Percentiles rank a stretch among this genome's conserved stretches.
Conservation (phyloP, 2,329 filamentous ascomycete species). For the Plectosphaerella sp. region DNA sequence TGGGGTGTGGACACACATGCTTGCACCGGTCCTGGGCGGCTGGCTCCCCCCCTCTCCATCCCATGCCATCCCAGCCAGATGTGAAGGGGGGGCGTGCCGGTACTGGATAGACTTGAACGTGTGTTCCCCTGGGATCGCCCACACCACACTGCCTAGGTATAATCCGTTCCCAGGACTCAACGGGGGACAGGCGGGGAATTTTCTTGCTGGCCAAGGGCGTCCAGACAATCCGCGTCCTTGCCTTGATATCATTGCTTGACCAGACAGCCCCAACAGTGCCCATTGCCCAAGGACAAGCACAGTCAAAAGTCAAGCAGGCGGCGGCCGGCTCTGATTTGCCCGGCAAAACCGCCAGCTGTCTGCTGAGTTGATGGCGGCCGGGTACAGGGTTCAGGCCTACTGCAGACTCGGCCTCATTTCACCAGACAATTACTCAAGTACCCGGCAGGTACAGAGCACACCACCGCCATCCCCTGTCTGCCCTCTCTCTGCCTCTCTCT, state of each 20-base stretch:
- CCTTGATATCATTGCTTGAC: no score
- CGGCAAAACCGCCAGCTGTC: no score
- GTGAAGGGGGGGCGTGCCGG: background rate
- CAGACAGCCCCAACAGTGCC: no score
- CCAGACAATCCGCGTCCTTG: no score
- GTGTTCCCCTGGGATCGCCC: no score
- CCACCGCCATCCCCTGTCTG: no score
- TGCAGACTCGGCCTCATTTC: slow-evolving; percentile 1
- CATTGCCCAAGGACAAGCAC: background rate
- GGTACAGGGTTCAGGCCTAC: slow-evolving; percentile 1
- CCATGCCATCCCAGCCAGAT: background rate
- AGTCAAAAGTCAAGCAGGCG: background rate
- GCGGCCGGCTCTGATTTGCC: no score
- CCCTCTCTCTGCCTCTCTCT: background rate
- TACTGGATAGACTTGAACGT: no score
- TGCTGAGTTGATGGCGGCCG: background rate
- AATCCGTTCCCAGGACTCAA: background rate
- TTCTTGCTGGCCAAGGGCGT: no score
- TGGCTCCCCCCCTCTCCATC: background rate
- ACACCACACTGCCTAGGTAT: background rate
- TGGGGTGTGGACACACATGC: background rate
- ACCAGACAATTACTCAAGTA: background rate
- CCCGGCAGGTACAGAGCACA: no score
- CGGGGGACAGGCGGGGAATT: background rate
- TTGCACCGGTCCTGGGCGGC: background rate